Evolutionary conservation across 148 eudicot genomes (phyloP), one percentile per base, ranked within the genome.

Genomic region (Rhododendron mucronatum): DNA sequence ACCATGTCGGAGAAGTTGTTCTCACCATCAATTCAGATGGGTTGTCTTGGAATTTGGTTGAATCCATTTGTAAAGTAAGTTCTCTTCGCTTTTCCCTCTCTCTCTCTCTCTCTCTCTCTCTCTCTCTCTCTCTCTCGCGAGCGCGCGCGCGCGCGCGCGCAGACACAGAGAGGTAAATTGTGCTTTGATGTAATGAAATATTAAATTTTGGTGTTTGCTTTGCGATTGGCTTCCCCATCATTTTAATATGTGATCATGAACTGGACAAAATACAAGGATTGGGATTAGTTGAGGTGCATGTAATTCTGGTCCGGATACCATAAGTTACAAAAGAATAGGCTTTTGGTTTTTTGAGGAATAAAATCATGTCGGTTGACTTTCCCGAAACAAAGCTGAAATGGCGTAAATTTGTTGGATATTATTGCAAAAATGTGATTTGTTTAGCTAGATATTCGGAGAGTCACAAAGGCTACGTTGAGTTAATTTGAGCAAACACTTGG

Each of bases 1-100:
- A 93, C 86, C 87, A 87, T 85, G 92, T 88, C 84, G 95, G 95
- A 50, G 91, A 88, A 86, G 92, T 93, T 78, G 80, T 82, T 88
- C 91, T 93, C 65, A 88, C 90, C 80, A 50, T 93, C 59, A 85
- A 87, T 90, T 89, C 91, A 69, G 81, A 76, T 87, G 91, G 91
- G 80, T 83, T 93, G 81, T 91, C 92, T 83, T 93, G 95, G 95
- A 88, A 85, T 82, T 88, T 86, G 28, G 86, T 82, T 9, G 91
- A 89, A 78, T 86, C 87, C 77, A 35, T 23, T 5, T 30, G 16
- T 18, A 78, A 87, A 85, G 92, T 93, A 85, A 79, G 88, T 10
- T 85, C 23, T 80, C 67, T 63, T 4, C 1, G 57, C 44, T 41
- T 5, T 0, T 33, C 39, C 5, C 47, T 35, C 44, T 33, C 44